phyloP scores from a whole-genome alignment of 352 stramenopile species.

The Lagenidium giganteum region DNA sequence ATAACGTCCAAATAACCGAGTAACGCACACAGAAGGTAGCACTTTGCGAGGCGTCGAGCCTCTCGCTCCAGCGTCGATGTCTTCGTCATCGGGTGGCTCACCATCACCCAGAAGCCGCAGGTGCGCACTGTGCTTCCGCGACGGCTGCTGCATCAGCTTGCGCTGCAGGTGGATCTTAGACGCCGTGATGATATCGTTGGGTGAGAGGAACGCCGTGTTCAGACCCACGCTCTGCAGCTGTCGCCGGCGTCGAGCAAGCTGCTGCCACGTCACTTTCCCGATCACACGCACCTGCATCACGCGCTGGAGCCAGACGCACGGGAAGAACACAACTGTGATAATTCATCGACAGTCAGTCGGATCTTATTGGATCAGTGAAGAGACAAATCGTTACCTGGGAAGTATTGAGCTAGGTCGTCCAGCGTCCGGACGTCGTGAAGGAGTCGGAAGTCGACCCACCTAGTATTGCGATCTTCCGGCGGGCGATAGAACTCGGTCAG shows the following conservation, averaged over 20 bases:
- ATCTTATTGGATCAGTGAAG: not conserved
- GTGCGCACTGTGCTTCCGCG: too few species aligned
- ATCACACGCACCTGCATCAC: constrained; percentile 46
- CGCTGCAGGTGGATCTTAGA: constrained; percentile 13
- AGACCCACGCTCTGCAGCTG: constrained; percentile 26
- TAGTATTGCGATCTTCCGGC: too few species aligned
- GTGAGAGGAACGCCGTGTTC: constrained; percentile 20
- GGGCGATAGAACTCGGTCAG: constrained; percentile 4
- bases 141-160: constrained; percentile 6
- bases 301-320: constrained; percentile 49
- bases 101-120: too few species aligned
- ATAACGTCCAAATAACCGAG: too few species aligned
- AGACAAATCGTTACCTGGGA: constrained; percentile 33
- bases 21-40: constrained; percentile 9
- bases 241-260: constrained; percentile 25
- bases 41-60: constrained; percentile 16
- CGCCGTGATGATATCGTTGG: constrained; percentile 32
- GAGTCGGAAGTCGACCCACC: constrained; percentile 13
- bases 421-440: constrained; percentile 26
- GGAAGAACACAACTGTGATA: constrained; percentile 45
- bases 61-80: not conserved
- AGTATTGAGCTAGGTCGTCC: constrained; percentile 34
- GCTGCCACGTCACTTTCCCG: constrained; percentile 38
- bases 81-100: too few species aligned
- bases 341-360: constrained; percentile 2